Evolutionary conservation across 441 rosid species (phyloP), one percentile per base, ranked within the genome.

Genomic region (Jatropha podagrica): DNA sequence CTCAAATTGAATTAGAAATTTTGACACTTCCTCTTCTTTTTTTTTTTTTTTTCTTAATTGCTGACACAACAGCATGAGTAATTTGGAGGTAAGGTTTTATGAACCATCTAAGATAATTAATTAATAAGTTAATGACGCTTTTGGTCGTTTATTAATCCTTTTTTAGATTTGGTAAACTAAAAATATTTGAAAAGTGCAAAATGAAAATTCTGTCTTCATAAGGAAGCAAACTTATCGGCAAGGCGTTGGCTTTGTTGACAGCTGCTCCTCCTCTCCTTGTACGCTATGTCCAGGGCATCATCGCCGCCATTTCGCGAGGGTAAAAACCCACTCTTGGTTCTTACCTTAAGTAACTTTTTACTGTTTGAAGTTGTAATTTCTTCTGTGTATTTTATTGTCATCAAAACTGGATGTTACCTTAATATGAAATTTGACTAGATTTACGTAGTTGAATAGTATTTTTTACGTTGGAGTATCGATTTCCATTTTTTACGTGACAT

Each of bases 141-240:
- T 75, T 66, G 59, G 52, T 65, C 41, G 5, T 44, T 44, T 32
- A 6, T 23, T 32, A 42, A 65, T 54, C 42, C 38, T 17, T 44
- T 7, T 44, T 65, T 20, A 54, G 65, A 65, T 65, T 15, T 65
- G 71, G 71, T 55, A 55, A 65, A 65, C 71, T 55, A 65, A 65
- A 52, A 72, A 38, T 4, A 11, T 8, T 32, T 15, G 58, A 75
- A 32, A 46, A 3, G 27, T 1, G 20, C 65, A 44, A 44, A 44
- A 32, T 32, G 32, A 32, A 44, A 58, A 12, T 75, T 26, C 7
- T 67, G 56, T 23, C 77, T 74, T 67, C 20, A 44, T 41, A 14
- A 7, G 27, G 44, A 46, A 38, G 73, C 74, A 61, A 60, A 38
- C 44, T 61, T 18, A 23, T 55, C 48, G 2, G 15, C 56, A 65